Conservation (phyloP, 768 basidiomycete species). For the Agaricus sinodeliciosus region DNA sequence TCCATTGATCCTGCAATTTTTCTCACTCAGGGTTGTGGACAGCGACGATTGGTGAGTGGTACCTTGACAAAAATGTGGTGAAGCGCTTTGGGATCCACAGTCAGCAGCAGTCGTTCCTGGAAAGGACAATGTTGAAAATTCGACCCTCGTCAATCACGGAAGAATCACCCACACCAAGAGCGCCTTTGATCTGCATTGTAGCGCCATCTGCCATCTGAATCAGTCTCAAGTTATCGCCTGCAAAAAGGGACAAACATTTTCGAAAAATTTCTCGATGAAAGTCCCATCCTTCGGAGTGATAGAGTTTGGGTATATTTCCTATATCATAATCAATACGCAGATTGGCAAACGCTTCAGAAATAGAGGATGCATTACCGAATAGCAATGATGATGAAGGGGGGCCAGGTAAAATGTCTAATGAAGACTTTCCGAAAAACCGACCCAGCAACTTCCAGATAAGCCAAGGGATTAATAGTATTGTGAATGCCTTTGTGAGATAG, state of each 20-base stretch:
- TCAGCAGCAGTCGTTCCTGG: conserved; percentile 28
- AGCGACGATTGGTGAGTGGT: not conserved
- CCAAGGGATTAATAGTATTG: conserved; percentile 2
- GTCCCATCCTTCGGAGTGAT: conserved; percentile 27
- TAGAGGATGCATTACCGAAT: conserved; percentile 20
- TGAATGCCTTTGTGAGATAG: not conserved
- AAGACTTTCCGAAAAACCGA: conserved; percentile 6
- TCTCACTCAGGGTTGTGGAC: not conserved
- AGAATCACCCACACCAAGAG: conserved; percentile 26
- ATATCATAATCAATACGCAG: not conserved
- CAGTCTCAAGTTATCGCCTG: not conserved
- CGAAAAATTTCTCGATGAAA: conserved; percentile 30
- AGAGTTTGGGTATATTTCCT: conserved; percentile 30
- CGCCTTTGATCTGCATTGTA: conserved; percentile 25
- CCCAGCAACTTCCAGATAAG: conserved; percentile 11
- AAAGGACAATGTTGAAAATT: not conserved
- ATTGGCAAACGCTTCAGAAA: not conserved
- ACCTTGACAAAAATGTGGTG: conserved; percentile 41
- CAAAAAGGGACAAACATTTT: not conserved
- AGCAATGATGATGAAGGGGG: conserved; percentile 26
- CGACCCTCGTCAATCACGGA: not conserved
- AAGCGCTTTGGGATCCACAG: conserved; percentile 39
- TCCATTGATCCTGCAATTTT: conserved; percentile 23
- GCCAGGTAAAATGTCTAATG: conserved; percentile 31
- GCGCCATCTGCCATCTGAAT: conserved; percentile 21